Conservation (phyloP, 306 rosid genomes). For the Lathyrus sativus region DNA sequence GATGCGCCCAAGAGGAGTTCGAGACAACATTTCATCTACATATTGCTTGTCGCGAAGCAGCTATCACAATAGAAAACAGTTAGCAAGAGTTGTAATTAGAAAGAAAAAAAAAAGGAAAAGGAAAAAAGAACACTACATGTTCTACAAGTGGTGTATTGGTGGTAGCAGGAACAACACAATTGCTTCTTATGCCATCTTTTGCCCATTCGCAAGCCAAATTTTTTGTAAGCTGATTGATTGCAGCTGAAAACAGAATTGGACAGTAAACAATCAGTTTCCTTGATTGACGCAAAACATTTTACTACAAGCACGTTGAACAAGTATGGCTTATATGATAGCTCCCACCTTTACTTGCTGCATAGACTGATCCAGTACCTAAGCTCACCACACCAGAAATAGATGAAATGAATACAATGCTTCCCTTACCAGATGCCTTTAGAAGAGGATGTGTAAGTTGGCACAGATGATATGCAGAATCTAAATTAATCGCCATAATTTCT, state of each 20-base stretch:
- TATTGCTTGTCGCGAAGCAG: constrained; percentile 57
- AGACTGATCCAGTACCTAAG: constrained; percentile 65
- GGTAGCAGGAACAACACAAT: constrained; percentile 80
- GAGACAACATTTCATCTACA: constrained; percentile 48
- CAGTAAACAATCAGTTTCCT: constrained; percentile 10
- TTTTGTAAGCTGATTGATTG: constrained; percentile 80
- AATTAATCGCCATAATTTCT: constrained; percentile 56
- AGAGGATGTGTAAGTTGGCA: constrained; percentile 80
- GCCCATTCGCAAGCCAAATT: constrained; percentile 92
- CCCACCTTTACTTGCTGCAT: constrained; percentile 81
- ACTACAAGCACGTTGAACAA: constrained; percentile 13
- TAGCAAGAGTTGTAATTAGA: constrained; percentile 6
- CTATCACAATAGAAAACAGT: constrained; percentile 41
- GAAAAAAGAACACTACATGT: constrained; percentile 51
- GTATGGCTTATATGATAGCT: constrained; percentile 1
- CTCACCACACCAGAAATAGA: constrained; percentile 61
- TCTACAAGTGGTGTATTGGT: constrained; percentile 69
- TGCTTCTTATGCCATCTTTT: constrained; percentile 79
- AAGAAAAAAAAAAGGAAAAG: background rate
- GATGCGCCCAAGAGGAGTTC: constrained; percentile 64
- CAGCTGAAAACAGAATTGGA: constrained; percentile 59
- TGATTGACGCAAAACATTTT: constrained; percentile 13
- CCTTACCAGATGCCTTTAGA: constrained; percentile 71
- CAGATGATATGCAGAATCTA: constrained; percentile 68
- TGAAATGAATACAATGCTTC: constrained; percentile 84